Conservation (phyloP, 768 basidiomycete genomes). For the Brasilioporus rufonigricans region DNA sequence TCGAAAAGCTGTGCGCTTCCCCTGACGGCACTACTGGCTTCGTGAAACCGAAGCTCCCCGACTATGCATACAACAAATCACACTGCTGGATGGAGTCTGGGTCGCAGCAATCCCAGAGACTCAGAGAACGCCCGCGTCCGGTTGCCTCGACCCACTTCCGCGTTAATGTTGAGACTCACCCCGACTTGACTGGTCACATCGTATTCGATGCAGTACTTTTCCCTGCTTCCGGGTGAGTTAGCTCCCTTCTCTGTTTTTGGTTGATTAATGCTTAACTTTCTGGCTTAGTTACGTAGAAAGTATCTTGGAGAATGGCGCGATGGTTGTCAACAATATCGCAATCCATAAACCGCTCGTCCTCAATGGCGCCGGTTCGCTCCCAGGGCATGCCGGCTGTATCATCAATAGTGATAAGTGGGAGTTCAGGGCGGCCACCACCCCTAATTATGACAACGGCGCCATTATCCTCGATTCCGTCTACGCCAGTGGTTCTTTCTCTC, state of each 20-base stretch:
- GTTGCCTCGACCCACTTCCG: conserved; percentile 36
- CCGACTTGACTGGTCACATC: conserved; percentile 43
- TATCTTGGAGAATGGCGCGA: conserved; percentile 34
- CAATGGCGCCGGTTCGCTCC: conserved; percentile 10
- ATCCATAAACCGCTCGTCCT: conserved; percentile 33
- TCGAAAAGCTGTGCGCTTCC: conserved; percentile 27
- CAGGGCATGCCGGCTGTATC: conserved; percentile 26
- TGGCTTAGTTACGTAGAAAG: conserved; percentile 25
- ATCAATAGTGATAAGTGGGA: conserved; percentile 30
- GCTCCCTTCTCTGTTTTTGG: neutral
- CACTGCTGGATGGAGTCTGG: conserved; percentile 28
- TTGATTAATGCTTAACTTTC: neutral
- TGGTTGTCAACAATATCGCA: conserved; percentile 25
- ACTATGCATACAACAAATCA: conserved; percentile 32
- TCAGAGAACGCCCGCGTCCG: conserved; percentile 31
- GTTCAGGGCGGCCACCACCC: conserved; percentile 27
- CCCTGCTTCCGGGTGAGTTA: conserved; percentile 44
- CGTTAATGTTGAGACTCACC: conserved; percentile 33
- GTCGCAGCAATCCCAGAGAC: conserved; percentile 22
- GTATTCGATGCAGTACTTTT: conserved; percentile 45
- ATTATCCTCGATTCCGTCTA: conserved; percentile 31
- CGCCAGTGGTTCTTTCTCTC: conserved; percentile 29
- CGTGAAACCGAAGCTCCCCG: conserved; percentile 26
- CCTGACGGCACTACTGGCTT: conserved; percentile 20
- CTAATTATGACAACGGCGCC: conserved; percentile 20